Evolutionary conservation across 305 asterid genomes (phyloP).

Genomic region (Solanum aculeatissimum): DNA sequence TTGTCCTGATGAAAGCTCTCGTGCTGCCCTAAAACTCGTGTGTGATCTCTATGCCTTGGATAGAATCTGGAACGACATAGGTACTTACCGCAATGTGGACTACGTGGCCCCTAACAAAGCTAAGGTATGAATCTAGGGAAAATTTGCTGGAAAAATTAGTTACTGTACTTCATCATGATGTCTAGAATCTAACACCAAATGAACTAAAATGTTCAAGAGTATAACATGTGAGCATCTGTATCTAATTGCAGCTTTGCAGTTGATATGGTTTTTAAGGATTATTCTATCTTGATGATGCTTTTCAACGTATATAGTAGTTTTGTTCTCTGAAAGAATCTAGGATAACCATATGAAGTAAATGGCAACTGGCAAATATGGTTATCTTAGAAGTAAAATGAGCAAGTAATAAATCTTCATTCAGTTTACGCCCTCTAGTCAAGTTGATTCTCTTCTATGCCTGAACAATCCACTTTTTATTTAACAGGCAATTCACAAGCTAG

Average conservation of each 20-base stretch:
- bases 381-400: not conserved
- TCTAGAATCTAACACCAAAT: not conserved
- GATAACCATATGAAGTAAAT: not conserved
- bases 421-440: not conserved
- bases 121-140: conserved; percentile 36
- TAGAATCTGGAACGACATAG: conserved; percentile 94
- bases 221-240: not conserved
- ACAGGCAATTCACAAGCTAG: conserved; percentile 95
- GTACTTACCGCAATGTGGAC: conserved; percentile 96
- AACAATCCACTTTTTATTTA: not conserved
- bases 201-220: not conserved
- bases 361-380: not conserved
- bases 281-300: not conserved
- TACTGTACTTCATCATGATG: not conserved
- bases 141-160: not conserved
- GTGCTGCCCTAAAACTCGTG: conserved; percentile 64
- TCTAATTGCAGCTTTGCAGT: not conserved
- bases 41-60: conserved; percentile 91
- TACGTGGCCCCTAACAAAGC: conserved; percentile 98
- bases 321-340: not conserved
- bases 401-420: not conserved
- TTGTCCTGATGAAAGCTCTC: conserved; percentile 68
- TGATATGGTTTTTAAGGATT: not conserved
- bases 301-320: not conserved
- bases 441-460: not conserved